phyloP scores from a whole-genome alignment of 768 basidiomycete species.

The Calocybe gangraenosa region DNA sequence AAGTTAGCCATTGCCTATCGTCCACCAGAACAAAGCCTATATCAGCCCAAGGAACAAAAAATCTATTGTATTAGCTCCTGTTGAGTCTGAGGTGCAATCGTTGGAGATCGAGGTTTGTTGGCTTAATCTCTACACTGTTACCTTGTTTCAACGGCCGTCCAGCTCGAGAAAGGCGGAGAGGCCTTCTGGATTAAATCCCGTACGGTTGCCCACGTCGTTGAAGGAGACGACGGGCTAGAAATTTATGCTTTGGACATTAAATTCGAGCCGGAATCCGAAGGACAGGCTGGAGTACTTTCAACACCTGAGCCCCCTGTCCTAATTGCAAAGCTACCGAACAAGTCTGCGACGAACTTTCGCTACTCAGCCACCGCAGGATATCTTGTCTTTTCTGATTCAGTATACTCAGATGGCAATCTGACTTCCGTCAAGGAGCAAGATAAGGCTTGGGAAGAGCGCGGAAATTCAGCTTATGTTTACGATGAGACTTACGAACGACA shows the following conservation, averaged over 20 bases:
- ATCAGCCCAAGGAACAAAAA: constrained; percentile 56
- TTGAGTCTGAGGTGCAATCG: constrained; percentile 46
- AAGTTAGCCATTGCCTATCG: constrained; percentile 20
- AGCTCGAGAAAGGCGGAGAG: constrained; percentile 66
- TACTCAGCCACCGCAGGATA: constrained; percentile 50
- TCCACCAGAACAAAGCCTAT: not conserved
- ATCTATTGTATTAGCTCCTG: constrained; percentile 56
- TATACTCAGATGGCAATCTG: constrained; percentile 73
- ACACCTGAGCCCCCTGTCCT: constrained; percentile 37
- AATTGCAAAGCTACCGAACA: constrained; percentile 66
- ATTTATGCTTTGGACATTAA: constrained; percentile 59
- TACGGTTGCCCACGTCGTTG: constrained; percentile 68
- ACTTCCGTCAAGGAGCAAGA: constrained; percentile 67
- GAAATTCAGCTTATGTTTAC: constrained; percentile 68
- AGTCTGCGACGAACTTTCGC: constrained; percentile 66
- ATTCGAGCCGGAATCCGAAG: constrained; percentile 28
- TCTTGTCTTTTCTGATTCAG: constrained; percentile 83
- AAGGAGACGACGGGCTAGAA: constrained; percentile 48
- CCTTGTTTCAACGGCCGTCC: not conserved
- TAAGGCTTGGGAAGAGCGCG: constrained; percentile 66
- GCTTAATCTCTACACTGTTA: not conserved
- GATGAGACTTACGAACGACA: constrained; percentile 69
- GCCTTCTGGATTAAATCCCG: constrained; percentile 74
- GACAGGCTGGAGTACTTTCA: constrained; percentile 23
- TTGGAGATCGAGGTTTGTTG: constrained; percentile 48